phyloP scores from a whole-genome alignment of 805 yeast genomes.

The Jamesozyma gamospora region DNA sequence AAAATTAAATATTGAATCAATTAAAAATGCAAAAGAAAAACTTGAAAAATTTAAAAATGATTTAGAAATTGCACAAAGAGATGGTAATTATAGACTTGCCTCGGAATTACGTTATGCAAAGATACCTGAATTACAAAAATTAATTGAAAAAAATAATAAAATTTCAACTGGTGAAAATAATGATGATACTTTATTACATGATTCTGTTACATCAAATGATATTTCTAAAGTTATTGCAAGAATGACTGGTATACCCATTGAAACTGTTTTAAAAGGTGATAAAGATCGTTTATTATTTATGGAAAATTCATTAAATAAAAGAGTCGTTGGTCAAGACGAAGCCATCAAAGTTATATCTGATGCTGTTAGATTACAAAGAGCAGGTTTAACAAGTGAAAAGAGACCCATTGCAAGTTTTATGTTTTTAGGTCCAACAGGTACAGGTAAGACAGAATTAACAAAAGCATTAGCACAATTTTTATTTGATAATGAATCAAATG shows the following conservation, averaged over 20 bases:
- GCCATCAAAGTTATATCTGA: slow-evolving; percentile 85
- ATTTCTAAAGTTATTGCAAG: slow-evolving; percentile 85
- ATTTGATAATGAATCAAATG: slow-evolving; percentile 80
- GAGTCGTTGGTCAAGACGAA: slow-evolving; percentile 92
- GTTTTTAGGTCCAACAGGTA: slow-evolving; percentile 97
- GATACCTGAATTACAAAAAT: slow-evolving; percentile 68
- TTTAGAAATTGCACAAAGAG: slow-evolving; percentile 71
- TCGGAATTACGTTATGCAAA: slow-evolving; percentile 81
- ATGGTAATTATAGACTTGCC: slow-evolving; percentile 78
- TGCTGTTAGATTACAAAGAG: slow-evolving; percentile 92
- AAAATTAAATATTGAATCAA: slow-evolving; percentile 59
- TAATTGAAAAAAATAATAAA: slow-evolving; percentile 39
- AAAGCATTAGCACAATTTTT: slow-evolving; percentile 86
- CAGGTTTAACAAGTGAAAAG: slow-evolving; percentile 88
- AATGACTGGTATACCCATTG: slow-evolving; percentile 94
- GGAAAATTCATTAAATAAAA: slow-evolving; percentile 67
- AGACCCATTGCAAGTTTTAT: slow-evolving; percentile 94
- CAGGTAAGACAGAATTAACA: slow-evolving; percentile 94
- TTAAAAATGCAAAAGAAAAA: slow-evolving; percentile 71
- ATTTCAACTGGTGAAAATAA: slow-evolving; percentile 20
- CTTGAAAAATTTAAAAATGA: slow-evolving; percentile 79
- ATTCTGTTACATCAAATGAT: slow-evolving; percentile 88
- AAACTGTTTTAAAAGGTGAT: slow-evolving; percentile 85
- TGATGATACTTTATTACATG: slow-evolving; percentile 41
- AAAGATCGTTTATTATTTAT: slow-evolving; percentile 80